Evolutionary conservation across 768 basidiomycete species (phyloP).

Genomic region (Hebeloma cylindrosporum): DNA sequence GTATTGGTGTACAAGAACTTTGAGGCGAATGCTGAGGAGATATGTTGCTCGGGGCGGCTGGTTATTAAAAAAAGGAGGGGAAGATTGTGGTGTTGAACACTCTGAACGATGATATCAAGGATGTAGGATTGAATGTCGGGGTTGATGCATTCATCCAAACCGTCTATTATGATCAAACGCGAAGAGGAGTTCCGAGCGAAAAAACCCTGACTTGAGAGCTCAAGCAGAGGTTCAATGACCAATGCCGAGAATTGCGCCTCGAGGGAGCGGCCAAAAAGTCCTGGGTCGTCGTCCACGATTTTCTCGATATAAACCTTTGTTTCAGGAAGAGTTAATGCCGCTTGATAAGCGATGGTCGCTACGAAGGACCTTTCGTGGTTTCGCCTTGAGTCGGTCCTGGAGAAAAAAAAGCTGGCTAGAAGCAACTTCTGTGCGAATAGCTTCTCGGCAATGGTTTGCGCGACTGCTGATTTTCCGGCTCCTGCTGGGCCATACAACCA

Average conservation of each 20-base stretch:
- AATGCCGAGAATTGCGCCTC: neutral
- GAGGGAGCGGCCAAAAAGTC: neutral
- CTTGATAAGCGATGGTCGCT: neutral
- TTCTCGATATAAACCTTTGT: neutral
- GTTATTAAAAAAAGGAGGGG: no score
- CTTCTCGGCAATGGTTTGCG: neutral
- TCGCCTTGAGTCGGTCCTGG: neutral
- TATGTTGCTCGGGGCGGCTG: no score
- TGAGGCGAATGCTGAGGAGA: no score
- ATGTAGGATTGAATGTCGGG: neutral
- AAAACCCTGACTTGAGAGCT: neutral
- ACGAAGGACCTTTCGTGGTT: neutral
- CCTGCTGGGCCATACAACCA: slow-evolving; percentile 6
- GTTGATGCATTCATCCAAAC: neutral
- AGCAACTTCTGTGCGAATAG: neutral
- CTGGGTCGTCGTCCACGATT: neutral
- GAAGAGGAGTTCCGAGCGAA: neutral
- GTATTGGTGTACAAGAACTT: no score
- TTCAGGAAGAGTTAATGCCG: neutral
- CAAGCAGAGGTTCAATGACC: neutral
- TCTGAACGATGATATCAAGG: no score
- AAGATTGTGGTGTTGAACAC: no score
- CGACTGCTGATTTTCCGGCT: slow-evolving; percentile 3
- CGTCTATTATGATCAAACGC: no score
- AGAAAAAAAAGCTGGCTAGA: no score